Percentiles rank a stretch among this genome's conserved stretches.
Conservation (phyloP, 73 alveolate species). For the Uronychia setigera region DNA sequence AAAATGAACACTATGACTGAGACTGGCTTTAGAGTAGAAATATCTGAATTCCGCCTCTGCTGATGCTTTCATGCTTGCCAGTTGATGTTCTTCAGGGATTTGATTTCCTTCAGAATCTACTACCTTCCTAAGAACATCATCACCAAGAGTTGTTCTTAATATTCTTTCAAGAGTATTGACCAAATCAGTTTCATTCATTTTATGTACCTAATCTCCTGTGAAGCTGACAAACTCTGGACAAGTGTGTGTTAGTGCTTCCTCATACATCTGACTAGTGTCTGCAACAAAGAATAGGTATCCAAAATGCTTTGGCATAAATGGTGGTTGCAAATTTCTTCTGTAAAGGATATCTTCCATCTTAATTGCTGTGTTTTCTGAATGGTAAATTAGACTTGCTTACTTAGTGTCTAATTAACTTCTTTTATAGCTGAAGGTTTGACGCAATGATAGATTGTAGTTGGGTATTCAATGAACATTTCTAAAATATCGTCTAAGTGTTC, state of each 20-base stretch:
- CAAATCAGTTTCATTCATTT: not conserved
- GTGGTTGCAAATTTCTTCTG: slow-evolving; percentile 13
- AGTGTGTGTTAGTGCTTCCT: slow-evolving; percentile 10
- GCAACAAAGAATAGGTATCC: slow-evolving; percentile 30
- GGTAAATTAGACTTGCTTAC: not conserved
- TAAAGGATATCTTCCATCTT: slow-evolving; percentile 21
- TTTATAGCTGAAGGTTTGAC: not conserved
- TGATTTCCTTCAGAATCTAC: slow-evolving; percentile 42
- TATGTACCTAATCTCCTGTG: slow-evolving; percentile 26
- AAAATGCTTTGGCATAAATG: slow-evolving; percentile 35
- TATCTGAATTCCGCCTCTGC: slow-evolving; percentile 11
- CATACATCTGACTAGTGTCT: slow-evolving; percentile 53
- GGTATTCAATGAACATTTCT: not conserved
- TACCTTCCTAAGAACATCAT: slow-evolving; percentile 8
- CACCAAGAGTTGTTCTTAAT: slow-evolving; percentile 35
- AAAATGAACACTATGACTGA: slow-evolving; percentile 12
- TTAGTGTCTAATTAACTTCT: not conserved
- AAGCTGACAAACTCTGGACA: slow-evolving; percentile 12
- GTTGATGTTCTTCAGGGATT: slow-evolving; percentile 1
- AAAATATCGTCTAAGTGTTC: not conserved
- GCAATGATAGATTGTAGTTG: not conserved
- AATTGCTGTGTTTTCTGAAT: not conserved
- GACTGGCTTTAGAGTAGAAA: slow-evolving; percentile 19
- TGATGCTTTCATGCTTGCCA: not conserved
- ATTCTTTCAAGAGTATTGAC: slow-evolving; percentile 7